These are phyloP conservation scores for Botrytis elliptica DNA, from an alignment of 2,329 filamentous ascomycete species.

Conservation along the genomic window DNA sequence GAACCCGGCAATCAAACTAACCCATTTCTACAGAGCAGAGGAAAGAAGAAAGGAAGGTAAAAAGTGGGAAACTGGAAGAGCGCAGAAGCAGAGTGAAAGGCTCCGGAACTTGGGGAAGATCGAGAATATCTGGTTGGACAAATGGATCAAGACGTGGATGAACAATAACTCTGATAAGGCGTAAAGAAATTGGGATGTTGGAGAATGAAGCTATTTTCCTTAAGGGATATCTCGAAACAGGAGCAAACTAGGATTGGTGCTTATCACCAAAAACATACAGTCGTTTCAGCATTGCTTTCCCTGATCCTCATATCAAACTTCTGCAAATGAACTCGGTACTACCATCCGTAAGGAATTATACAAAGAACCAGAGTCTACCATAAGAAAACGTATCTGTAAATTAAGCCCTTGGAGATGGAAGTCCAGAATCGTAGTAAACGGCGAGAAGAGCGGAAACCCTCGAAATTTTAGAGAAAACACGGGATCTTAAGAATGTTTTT, in stretches of 20 bases:
- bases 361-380: background rate
- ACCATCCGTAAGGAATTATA: background rate
- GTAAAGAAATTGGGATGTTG: background rate
- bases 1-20: background rate
- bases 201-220: background rate
- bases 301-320: background rate
- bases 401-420: background rate
- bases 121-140: background rate
- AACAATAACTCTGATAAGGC: background rate
- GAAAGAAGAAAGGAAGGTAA: background rate
- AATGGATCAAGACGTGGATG: constrained; percentile 6
- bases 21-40: background rate
- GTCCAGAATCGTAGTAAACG: background rate
- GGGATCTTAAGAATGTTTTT: background rate
- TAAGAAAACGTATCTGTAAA: background rate
- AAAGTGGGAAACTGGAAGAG: constrained; percentile 6
- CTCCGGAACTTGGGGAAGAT: background rate
- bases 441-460: background rate
- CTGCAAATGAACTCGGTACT: background rate
- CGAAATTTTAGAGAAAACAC: background rate
- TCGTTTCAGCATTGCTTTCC: no score
- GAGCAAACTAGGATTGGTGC: no score
- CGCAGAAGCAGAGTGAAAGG: background rate
- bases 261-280: no score
- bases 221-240: no score